Evolutionary conservation across 164 flowering plant species (phyloP).

Genomic region (Nelumbo lutea): DNA sequence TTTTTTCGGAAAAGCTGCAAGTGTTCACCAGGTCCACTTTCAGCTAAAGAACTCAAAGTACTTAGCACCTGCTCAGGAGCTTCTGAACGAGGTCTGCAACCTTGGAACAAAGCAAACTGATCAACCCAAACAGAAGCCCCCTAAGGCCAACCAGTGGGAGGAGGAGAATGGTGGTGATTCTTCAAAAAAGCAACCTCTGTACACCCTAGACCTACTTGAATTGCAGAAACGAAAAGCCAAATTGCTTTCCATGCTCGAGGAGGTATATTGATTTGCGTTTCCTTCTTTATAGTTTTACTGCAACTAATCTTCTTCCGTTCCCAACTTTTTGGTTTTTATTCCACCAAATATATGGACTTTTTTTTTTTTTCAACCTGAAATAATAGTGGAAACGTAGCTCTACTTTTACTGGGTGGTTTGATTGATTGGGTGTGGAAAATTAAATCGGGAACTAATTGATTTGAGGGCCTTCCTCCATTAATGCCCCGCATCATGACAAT

Average conservation of each 20-base stretch:
- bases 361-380: too few relatives aligned
- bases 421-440: constrained; percentile 10
- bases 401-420: constrained; percentile 15
- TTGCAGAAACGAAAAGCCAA: constrained; percentile 78
- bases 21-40: constrained; percentile 16
- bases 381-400: background rate
- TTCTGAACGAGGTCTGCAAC: constrained; percentile 77
- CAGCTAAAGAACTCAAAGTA: constrained; percentile 57
- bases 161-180: constrained; percentile 24
- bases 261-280: constrained; percentile 37
- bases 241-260: constrained; percentile 81
- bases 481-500: constrained; percentile 40
- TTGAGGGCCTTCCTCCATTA: constrained; percentile 37
- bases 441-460: constrained; percentile 42
- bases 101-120: constrained; percentile 39
- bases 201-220: constrained; percentile 59
- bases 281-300: background rate
- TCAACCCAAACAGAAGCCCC: background rate
- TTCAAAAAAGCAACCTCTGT: constrained; percentile 34
- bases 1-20: constrained; percentile 3
- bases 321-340: too few relatives aligned
- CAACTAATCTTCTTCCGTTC: too few relatives aligned
- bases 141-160: constrained; percentile 30
- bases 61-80: constrained; percentile 76
- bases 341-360: too few relatives aligned